Evolutionary conservation across 176 grass and related monocot genomes (phyloP).

Genomic region (maize (Zea mays)): DNA sequence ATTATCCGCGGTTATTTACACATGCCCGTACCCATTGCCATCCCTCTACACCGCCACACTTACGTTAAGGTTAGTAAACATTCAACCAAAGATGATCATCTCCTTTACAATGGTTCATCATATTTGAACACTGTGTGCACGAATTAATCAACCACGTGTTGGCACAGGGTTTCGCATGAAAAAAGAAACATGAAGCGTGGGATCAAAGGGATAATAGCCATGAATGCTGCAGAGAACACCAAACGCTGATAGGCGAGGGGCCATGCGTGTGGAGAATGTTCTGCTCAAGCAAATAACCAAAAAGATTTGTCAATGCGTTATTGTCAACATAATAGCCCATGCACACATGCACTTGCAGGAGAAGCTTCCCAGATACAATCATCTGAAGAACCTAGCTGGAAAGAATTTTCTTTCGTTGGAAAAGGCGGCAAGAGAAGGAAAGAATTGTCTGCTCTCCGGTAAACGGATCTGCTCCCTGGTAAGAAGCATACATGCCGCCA

Average conservation of each 20-base stretch:
- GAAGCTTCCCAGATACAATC: background rate
- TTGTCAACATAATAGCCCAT: background rate
- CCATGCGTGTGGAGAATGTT: background rate
- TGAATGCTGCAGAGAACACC: background rate
- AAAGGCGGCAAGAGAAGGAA: background rate
- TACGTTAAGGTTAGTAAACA: too few relatives aligned
- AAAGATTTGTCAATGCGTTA: background rate
- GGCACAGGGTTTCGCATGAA: too few relatives aligned
- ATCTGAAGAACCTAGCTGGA: background rate
- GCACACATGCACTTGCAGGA: background rate
- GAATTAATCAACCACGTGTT: too few relatives aligned
- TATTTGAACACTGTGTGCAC: too few relatives aligned
- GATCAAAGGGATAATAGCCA: background rate
- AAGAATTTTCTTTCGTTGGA: background rate
- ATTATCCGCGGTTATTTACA: too few relatives aligned
- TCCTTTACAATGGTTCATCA: too few relatives aligned
- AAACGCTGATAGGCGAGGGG: too few relatives aligned
- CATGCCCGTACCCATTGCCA: too few relatives aligned
- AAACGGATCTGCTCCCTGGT: background rate
- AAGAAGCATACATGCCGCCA: background rate
- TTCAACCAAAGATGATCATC: too few relatives aligned
- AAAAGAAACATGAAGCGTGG: too few relatives aligned
- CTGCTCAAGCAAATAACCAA: background rate
- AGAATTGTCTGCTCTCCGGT: background rate
- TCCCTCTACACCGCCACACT: too few relatives aligned